Evolutionary conservation across 768 basidiomycete species (phyloP).

Genomic region (Leccinum broughii): DNA sequence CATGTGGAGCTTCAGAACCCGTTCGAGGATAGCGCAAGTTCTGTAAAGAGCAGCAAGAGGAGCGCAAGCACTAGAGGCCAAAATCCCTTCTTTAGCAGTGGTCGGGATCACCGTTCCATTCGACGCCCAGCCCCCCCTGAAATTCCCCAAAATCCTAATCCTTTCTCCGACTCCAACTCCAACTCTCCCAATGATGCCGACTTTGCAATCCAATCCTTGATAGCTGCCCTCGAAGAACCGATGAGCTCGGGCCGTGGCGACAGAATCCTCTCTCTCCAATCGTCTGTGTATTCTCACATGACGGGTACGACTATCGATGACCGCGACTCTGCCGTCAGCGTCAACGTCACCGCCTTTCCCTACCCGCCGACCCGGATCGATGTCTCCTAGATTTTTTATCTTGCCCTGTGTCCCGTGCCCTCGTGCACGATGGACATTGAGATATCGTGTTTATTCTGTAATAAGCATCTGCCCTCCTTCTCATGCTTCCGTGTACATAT

Average conservation of each 20-base stretch:
- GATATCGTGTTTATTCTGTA: slow-evolving; percentile 8
- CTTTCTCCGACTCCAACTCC: slow-evolving; percentile 42
- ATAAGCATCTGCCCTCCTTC: slow-evolving; percentile 6
- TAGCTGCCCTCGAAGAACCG: slow-evolving; percentile 61
- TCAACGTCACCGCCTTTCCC: slow-evolving; percentile 29
- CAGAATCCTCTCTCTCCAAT: slow-evolving; percentile 60
- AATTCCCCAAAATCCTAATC: slow-evolving; percentile 28
- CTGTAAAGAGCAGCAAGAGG: slow-evolving; percentile 12
- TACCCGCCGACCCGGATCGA: slow-evolving; percentile 27
- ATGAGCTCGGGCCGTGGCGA: slow-evolving; percentile 47
- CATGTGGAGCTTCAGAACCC: slow-evolving; percentile 20
- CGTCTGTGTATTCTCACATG: slow-evolving; percentile 40
- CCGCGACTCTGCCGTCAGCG: slow-evolving; percentile 27
- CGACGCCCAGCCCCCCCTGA: slow-evolving; percentile 20
- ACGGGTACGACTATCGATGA: slow-evolving; percentile 20
- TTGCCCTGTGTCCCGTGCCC: not conserved
- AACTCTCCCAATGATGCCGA: slow-evolving; percentile 25
- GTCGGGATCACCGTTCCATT: slow-evolving; percentile 35
- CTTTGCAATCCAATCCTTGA: slow-evolving; percentile 57
- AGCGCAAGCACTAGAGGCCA: not conserved
- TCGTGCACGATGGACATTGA: not conserved
- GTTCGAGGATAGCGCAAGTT: slow-evolving; percentile 27
- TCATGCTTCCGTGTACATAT: slow-evolving; percentile 17
- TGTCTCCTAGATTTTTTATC: slow-evolving; percentile 9
- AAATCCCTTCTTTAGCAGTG: slow-evolving; percentile 45